Base-by-base conservation (phyloP, 2,329 filamentous ascomycete species). In the Penicillium oxalicum region DNA sequence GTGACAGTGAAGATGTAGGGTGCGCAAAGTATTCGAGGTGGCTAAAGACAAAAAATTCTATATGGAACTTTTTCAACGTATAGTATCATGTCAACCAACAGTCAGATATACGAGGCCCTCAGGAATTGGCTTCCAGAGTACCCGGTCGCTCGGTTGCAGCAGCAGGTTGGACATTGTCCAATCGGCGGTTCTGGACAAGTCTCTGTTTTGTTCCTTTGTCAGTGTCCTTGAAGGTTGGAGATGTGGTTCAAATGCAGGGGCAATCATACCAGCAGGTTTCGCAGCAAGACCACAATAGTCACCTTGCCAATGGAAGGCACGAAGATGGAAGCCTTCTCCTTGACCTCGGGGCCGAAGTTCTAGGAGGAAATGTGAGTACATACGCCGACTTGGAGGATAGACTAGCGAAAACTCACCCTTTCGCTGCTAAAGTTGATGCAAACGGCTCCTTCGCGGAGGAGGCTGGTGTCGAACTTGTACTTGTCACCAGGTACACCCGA, bases 341-440 rank as follows among this genome's bases (percentile, higher is more conserved):
- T 97, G 58, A 97, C 83, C 41, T 87, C 87, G 0, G 86, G 83
- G 52, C 85, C 84, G 70, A 97, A 97, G 73, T 98, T 97, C 75
- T 81, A 59, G 25, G 9, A 46, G 54, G 50, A 29, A 9, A 47
- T 25, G 35, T 47, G 13, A 47, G 34, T 4, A 28, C 8, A n/a
- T 4, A 13, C 18, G 2, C 0, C 35, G n/a, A 41, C 18, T 7
- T 2, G 24, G 4, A 44, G 13, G 9, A 4, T 5, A 25, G 4
- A n/a, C 9, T 27, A 11, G 28, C 4, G n/a, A 18, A 11, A 42
- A 45, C 70, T 50, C 62, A 81, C 79, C 77, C 91, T 88, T 70
- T 87, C 89, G 44, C 88, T 95, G 6, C 90, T 94, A 69, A 98
- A 97, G 73, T 98, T 98, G 74, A 98, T 91, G 77, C 93, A 98